These are phyloP conservation scores for Penicillium crustosum DNA, from an alignment of 2,329 filamentous ascomycete species.

Conservation along the genomic window DNA sequence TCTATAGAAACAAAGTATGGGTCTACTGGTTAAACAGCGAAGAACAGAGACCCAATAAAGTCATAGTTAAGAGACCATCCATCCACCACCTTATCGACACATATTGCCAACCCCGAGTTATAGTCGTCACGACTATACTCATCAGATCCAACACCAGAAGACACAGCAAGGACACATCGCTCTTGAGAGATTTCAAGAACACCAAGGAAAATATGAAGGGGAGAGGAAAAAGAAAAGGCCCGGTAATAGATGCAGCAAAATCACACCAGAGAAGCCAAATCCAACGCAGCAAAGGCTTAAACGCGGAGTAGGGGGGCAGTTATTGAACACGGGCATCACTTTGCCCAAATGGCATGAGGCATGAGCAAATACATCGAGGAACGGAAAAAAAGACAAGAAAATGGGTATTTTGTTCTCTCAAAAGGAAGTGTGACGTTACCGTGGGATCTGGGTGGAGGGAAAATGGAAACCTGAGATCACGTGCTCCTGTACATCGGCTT, in stretches of 20 bases:
- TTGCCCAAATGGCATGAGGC: conserved; percentile 16
- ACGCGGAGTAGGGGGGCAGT: conserved; percentile 9
- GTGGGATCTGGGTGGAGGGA: conserved; percentile 11
- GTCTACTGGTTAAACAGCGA: conserved; percentile 2
- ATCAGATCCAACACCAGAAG: neutral
- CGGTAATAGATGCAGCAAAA: conserved; percentile 10
- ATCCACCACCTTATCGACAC: conserved; percentile 1
- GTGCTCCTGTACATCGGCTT: conserved; percentile 11
- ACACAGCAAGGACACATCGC: conserved; percentile 4
- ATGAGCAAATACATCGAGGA: conserved; percentile 20
- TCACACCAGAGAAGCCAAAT: conserved; percentile 12
- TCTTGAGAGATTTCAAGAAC: conserved; percentile 17
- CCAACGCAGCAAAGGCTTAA: conserved; percentile 15
- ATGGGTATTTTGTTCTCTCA: conserved; percentile 21
- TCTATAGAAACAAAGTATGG: conserved; percentile 2
- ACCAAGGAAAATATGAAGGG: conserved; percentile 2
- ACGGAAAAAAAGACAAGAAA: conserved; percentile 3
- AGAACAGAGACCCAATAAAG: neutral
- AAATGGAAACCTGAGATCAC: conserved; percentile 10
- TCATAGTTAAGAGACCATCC: conserved; percentile 10
- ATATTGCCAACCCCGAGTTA: conserved; percentile 1
- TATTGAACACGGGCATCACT: conserved; percentile 13
- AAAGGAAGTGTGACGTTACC: conserved; percentile 14
- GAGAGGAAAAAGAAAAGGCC: neutral
- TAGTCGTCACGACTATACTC: neutral